A percentile compares a stretch with the other conserved stretches of the same genome.
These are phyloP conservation scores for Eucalyptus leucophloia DNA, from an alignment of 345 rosid genomes.

Conservation along the genomic window DNA sequence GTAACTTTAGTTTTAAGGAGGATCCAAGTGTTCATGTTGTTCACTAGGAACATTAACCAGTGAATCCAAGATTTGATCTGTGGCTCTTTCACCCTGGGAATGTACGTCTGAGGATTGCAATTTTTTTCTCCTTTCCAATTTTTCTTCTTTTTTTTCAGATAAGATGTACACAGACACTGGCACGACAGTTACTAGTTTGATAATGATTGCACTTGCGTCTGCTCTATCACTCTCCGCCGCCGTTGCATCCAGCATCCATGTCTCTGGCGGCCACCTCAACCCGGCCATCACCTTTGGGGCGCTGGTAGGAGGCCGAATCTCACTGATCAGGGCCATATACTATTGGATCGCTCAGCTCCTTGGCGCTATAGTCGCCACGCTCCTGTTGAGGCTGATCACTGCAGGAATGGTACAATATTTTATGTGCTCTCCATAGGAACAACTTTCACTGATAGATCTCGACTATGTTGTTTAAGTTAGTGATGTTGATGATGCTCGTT, in stretches of 20 bases:
- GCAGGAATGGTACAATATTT: slow-evolving; percentile 35
- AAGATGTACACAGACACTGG: slow-evolving; percentile 12
- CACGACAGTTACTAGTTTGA: slow-evolving; percentile 27
- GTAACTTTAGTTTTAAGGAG: background rate
- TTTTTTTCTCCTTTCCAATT: background rate
- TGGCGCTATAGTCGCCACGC: slow-evolving; percentile 55
- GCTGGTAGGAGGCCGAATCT: slow-evolving; percentile 61
- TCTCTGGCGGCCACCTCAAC: slow-evolving; percentile 75
- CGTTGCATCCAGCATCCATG: slow-evolving; percentile 40
- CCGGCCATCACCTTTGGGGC: slow-evolving; percentile 75
- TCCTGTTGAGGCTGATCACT: slow-evolving; percentile 53
- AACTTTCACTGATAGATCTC: background rate
- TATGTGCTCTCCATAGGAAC: background rate
- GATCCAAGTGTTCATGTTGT: background rate
- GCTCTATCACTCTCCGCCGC: slow-evolving; percentile 62
- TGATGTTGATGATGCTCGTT: background rate
- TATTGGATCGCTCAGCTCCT: slow-evolving; percentile 83
- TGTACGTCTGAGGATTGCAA: background rate
- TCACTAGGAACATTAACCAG: background rate
- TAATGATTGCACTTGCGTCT: slow-evolving; percentile 57
- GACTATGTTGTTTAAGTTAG: background rate
- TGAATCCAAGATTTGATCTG: background rate
- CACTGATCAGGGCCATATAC: slow-evolving; percentile 40
- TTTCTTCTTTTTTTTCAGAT: background rate
- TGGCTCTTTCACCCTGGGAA: background rate